Percentiles rank a stretch among this genome's conserved stretches.
Evolutionary conservation across 2,329 filamentous ascomycete species (phyloP).

Genomic region (Chaetothyriales sp.): DNA sequence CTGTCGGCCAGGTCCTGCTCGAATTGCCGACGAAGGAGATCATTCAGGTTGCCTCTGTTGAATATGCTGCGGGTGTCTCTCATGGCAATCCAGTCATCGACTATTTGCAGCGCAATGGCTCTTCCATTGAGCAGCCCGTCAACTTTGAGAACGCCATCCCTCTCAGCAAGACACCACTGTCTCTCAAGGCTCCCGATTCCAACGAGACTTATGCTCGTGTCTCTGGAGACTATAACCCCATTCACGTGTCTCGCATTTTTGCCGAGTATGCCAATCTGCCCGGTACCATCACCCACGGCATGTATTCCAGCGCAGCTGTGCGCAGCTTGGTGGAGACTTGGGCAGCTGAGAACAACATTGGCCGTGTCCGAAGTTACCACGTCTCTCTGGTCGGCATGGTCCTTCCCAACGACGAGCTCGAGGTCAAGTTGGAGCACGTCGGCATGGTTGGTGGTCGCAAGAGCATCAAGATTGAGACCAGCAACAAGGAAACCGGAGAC

Average conservation of each 20-base stretch:
- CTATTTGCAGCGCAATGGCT: slow-evolving; percentile 82
- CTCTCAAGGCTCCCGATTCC: slow-evolving; percentile 78
- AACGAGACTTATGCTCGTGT: slow-evolving; percentile 98
- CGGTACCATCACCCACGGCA: slow-evolving; percentile 95
- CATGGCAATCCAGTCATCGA: slow-evolving; percentile 95
- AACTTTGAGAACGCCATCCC: slow-evolving; percentile 97
- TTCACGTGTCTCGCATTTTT: slow-evolving; percentile 95
- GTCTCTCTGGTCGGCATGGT: slow-evolving; percentile 98
- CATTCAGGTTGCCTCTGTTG: slow-evolving; percentile 91
- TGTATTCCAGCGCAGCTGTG: slow-evolving; percentile 97
- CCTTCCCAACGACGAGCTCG: slow-evolving; percentile 83
- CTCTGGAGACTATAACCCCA: slow-evolving; percentile 96
- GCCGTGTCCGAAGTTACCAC: slow-evolving; percentile 93
- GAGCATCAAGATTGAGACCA: slow-evolving; percentile 97
- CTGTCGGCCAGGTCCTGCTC: slow-evolving; percentile 76
- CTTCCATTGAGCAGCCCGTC: slow-evolving; percentile 86
- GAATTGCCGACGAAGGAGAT: slow-evolving; percentile 95
- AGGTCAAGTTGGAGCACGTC: slow-evolving; percentile 88
- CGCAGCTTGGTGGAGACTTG: slow-evolving; percentile 94
- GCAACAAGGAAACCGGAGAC: slow-evolving; percentile 88
- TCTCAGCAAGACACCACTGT: slow-evolving; percentile 74
- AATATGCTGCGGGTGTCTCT: slow-evolving; percentile 81
- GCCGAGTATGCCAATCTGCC: slow-evolving; percentile 88
- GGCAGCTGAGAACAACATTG: slow-evolving; percentile 97
- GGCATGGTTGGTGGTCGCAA: slow-evolving; percentile 97